Evolutionary conservation across 2,329 filamentous ascomycete genomes (phyloP).

Genomic region (Claviceps paspali): DNA sequence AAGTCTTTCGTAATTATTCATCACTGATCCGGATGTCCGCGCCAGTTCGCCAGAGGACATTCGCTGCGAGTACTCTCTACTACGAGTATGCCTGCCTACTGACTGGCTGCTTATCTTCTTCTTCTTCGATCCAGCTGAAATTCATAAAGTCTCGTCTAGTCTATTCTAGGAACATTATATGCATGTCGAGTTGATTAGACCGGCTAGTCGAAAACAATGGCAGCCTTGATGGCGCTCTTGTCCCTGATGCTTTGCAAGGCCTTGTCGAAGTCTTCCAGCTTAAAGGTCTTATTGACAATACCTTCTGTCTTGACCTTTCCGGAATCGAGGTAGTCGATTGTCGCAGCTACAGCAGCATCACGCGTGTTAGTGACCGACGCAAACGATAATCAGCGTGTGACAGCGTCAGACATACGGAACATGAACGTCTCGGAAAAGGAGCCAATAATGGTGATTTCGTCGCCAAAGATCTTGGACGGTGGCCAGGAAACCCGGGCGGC

Average conservation of each 20-base stretch:
- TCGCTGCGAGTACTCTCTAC: too few relatives aligned
- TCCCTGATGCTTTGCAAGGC: constrained; percentile 56
- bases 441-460: constrained; percentile 57
- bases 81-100: too few relatives aligned
- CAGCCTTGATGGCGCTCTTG: constrained; percentile 60
- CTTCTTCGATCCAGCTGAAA: too few relatives aligned
- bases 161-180: too few relatives aligned
- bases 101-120: too few relatives aligned
- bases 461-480: constrained; percentile 54
- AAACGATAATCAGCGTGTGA: neutral
- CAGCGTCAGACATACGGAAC: constrained; percentile 36
- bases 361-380: neutral
- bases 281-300: constrained; percentile 60
- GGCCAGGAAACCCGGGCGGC: constrained; percentile 50
- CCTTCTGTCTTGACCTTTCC: constrained; percentile 48
- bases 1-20: too few relatives aligned
- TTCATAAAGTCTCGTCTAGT: too few relatives aligned
- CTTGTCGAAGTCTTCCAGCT: constrained; percentile 56
- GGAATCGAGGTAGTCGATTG: constrained; percentile 37
- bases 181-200: too few relatives aligned
- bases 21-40: too few relatives aligned
- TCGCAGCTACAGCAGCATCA: constrained; percentile 19
- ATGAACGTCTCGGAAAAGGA: constrained; percentile 62
- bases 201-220: constrained; percentile 55
- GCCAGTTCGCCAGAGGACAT: too few relatives aligned